A percentile compares a stretch with the other conserved stretches of the same genome.
phyloP scores from a whole-genome alignment of 192 early-diverging fungal species.

The Backusella sp. region DNA sequence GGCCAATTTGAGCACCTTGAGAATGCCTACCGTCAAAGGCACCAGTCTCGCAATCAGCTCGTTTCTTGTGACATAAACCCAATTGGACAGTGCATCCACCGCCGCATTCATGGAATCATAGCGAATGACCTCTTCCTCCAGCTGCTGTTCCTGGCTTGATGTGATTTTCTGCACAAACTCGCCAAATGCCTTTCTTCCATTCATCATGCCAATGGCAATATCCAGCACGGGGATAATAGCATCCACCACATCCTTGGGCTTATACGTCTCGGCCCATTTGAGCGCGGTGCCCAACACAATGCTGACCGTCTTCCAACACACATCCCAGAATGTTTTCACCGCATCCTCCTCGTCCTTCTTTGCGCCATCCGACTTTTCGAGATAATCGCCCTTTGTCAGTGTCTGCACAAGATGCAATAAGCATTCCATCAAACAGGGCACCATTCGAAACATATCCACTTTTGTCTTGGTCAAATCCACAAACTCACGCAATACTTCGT shows the following conservation, averaged over 20 bases:
- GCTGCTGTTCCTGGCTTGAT: neutral
- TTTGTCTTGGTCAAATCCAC: constrained; percentile 5
- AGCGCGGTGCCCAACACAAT: constrained; percentile 11
- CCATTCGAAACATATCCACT: neutral
- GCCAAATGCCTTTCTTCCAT: neutral
- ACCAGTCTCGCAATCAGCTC: constrained; percentile 22
- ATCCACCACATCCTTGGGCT: constrained; percentile 21
- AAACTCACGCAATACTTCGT: neutral
- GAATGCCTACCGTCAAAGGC: constrained; percentile 15
- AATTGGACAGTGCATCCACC: constrained; percentile 27
- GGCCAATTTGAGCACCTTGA: constrained; percentile 12
- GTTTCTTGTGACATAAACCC: constrained; percentile 32
- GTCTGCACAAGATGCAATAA: neutral
- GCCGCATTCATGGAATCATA: constrained; percentile 9
- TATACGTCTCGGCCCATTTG: constrained; percentile 22
- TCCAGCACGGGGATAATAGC: constrained; percentile 23
- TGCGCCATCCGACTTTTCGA: neutral
- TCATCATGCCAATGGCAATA: constrained; percentile 16
- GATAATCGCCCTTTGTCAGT: neutral
- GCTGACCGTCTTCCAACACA: constrained; percentile 18
- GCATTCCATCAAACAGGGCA: neutral
- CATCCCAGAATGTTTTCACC: constrained; percentile 22
- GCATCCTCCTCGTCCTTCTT: constrained; percentile 12
- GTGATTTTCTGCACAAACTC: neutral
- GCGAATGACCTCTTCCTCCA: neutral